phyloP scores from a whole-genome alignment of 164 flowering plant species.

The Berberis vulgaris region DNA sequence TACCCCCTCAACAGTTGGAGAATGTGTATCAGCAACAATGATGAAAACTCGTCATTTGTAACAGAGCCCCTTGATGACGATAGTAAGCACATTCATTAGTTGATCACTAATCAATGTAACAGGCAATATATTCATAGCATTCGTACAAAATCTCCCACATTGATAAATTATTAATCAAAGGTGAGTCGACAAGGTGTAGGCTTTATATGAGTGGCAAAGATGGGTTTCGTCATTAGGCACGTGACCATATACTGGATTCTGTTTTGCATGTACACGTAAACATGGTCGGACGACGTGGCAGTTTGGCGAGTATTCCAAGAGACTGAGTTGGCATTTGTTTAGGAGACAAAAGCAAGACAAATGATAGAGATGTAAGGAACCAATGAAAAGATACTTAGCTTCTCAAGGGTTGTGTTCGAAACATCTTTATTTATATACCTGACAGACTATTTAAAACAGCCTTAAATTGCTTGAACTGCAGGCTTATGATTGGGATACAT shows the following conservation, averaged over 20 bases:
- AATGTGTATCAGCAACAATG: no score
- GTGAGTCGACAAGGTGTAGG: neutral
- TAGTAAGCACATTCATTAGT: no score
- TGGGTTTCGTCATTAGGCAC: neutral
- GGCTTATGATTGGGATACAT: slow-evolving; percentile 74
- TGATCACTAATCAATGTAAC: neutral
- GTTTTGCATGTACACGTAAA: neutral
- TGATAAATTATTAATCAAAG: neutral
- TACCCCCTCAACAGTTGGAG: neutral
- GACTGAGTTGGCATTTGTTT: slow-evolving; percentile 25
- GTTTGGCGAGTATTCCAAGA: slow-evolving; percentile 10
- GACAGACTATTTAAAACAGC: slow-evolving; percentile 66
- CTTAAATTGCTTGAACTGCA: slow-evolving; percentile 44
- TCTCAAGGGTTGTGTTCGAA: slow-evolving; percentile 56
- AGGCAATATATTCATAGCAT: neutral
- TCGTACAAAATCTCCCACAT: neutral
- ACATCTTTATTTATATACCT: slow-evolving; percentile 19
- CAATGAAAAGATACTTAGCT: slow-evolving; percentile 66
- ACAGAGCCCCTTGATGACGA: no score
- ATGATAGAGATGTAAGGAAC: slow-evolving; percentile 34
- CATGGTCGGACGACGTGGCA: slow-evolving; percentile 27
- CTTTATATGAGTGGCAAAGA: neutral
- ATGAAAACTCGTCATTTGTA: no score
- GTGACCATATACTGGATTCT: no score
- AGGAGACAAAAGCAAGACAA: slow-evolving; percentile 37